These are phyloP conservation scores for Salvia splendens DNA, from an alignment of 257 asterid species.

Conservation along the genomic window DNA sequence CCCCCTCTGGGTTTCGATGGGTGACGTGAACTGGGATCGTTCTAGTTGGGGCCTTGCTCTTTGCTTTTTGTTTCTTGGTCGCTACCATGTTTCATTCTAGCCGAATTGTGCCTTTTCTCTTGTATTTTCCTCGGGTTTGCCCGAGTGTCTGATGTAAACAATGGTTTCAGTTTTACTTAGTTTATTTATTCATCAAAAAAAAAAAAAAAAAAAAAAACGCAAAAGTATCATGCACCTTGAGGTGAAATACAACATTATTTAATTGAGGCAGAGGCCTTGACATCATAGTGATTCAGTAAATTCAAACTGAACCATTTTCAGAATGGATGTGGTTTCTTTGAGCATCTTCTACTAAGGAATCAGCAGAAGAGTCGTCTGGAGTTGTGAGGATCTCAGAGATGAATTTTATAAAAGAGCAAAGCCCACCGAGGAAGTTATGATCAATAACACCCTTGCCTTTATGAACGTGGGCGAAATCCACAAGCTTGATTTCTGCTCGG, in stretches of 20 bases:
- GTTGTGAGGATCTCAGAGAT: conserved; percentile 63
- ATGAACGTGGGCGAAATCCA: conserved; percentile 85
- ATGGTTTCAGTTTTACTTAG: too few relatives aligned
- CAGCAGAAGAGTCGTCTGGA: conserved; percentile 43
- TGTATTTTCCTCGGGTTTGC: too few relatives aligned
- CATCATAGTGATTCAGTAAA: conserved; percentile 14
- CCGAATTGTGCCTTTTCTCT: too few relatives aligned
- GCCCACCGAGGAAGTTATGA: conserved; percentile 88
- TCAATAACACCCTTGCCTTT: conserved; percentile 75
- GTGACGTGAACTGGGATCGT: too few relatives aligned
- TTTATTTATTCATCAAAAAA: too few relatives aligned
- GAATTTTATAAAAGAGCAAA: conserved; percentile 82
- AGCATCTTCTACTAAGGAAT: conserved; percentile 40
- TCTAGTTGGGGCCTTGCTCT: too few relatives aligned
- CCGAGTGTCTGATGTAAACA: too few relatives aligned
- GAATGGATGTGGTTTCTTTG: conserved; percentile 34
- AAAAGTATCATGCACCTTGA: conserved; percentile 1
- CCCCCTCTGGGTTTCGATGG: too few relatives aligned
- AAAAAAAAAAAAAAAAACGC: too few relatives aligned
- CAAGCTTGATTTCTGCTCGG: conserved; percentile 60
- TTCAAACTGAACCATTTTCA: conserved; percentile 40
- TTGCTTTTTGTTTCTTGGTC: too few relatives aligned
- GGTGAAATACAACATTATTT: neutral
- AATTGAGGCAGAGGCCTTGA: neutral
- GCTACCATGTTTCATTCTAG: too few relatives aligned